Percentiles rank a stretch among this genome's conserved stretches.
phyloP scores from a whole-genome alignment of 306 rosid genomes.

The Cicer arietinum region DNA sequence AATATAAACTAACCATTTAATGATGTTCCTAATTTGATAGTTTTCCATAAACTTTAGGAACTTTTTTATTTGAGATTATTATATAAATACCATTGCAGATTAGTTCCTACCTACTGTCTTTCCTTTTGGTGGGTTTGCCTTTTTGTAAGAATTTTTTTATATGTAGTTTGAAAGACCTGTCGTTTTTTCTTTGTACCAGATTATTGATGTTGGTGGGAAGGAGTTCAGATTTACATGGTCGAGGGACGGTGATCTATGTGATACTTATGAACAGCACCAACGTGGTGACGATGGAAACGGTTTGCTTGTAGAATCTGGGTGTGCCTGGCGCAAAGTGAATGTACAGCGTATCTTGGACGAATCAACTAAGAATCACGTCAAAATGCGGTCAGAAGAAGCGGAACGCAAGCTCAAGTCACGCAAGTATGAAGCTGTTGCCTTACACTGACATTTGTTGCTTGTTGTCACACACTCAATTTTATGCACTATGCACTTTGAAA shows the following conservation, averaged over 20 bases:
- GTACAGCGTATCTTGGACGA: conserved; percentile 93
- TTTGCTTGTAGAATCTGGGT: conserved; percentile 87
- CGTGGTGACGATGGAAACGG: conserved; percentile 85
- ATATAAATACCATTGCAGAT: conserved; percentile 2
- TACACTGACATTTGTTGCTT: conserved; percentile 6
- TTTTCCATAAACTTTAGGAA: conserved; percentile 17
- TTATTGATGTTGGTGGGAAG: conserved; percentile 94
- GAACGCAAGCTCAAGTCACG: conserved; percentile 80
- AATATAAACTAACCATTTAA: neutral
- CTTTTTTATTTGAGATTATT: conserved; percentile 23
- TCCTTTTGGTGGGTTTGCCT: neutral
- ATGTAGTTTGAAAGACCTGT: conserved; percentile 36
- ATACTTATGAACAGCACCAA: conserved; percentile 78
- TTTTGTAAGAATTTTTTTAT: conserved; percentile 24
- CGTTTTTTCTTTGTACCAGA: conserved; percentile 55
- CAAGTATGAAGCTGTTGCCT: conserved; percentile 57
- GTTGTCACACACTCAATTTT: conserved; percentile 12
- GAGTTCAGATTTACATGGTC: conserved; percentile 91
- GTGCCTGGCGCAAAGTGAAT: conserved; percentile 94
- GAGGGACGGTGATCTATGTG: conserved; percentile 85
- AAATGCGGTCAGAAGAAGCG: conserved; percentile 88
- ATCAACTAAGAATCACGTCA: conserved; percentile 75
- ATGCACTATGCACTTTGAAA: conserved; percentile 23
- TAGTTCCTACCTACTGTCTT: conserved; percentile 15
- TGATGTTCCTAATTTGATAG: conserved; percentile 32